Base-by-base conservation (phyloP, 139 green algal genomes). In the Tetradesmus obliquus region DNA sequence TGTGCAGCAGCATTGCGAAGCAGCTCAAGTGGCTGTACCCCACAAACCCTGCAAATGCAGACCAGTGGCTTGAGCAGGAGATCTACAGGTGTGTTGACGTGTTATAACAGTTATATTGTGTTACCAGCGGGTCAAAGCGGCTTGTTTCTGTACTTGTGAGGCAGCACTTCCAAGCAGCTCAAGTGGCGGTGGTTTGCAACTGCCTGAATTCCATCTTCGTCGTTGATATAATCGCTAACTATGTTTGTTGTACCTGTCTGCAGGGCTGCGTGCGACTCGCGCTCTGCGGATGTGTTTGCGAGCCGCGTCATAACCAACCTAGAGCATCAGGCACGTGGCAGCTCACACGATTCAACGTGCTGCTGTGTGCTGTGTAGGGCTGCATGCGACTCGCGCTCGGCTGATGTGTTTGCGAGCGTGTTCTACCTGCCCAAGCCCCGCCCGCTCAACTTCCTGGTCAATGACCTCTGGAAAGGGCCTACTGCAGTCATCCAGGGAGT, bases 391-490 rank as follows among this genome's bases (percentile, higher is more conserved):
- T 91, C 91, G 3, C 95, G 95, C n/a, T 90, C 95, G 0, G 8
- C 95, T 0, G 93, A 95, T 60, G 95, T 97, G 55, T 96, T 97
- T 91, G 95, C 96, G 88, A 95, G 89, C 55, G 97, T 97, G 7
- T 99, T 98, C 76, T 99, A 99, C 93, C 94, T 99, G 60, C 97
- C 97, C 1, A 94, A 94, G 71, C 98, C 98, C 0, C 87, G 95
- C 1, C 93, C 98, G 6, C 93, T 99, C 20, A 99, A 99, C 90
- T 96, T 95, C 83, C 91, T 99, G 24, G 88, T 99, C 24, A 58
- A 58, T 0, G 88, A 97, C 2, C n/a, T 89, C 3, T 99, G 94
- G 79, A 24, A 87, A 2, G 95, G 86, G 5, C 96, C 96, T 3
- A 96, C 96, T 0, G 88, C 98, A 9, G 94, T 99, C 13, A 93